Evolutionary conservation across 192 early-diverging fungal genomes (phyloP).

Genomic region (Rhizoclosmatium sp.): DNA sequence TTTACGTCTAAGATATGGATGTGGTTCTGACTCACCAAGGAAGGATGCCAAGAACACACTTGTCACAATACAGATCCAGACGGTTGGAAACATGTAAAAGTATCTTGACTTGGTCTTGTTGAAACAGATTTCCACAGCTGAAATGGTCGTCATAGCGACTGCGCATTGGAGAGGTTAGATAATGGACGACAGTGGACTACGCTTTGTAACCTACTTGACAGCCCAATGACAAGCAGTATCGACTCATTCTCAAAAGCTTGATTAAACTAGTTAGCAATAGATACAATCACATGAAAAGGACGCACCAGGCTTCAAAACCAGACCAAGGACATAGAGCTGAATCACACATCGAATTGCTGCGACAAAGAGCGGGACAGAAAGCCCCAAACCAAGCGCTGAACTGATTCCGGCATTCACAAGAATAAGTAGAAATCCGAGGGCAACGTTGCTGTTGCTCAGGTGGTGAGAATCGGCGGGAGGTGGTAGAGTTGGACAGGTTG

Average conservation of each 20-base stretch:
- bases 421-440: slow-evolving; percentile 65
- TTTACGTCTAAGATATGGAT: not conserved
- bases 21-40: slow-evolving; percentile 51
- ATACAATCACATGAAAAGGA: not conserved
- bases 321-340: slow-evolving; percentile 80
- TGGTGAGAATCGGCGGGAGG: not conserved
- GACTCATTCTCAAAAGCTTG: slow-evolving; percentile 13
- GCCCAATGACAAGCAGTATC: slow-evolving; percentile 1
- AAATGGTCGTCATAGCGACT: slow-evolving; percentile 34
- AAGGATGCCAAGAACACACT: slow-evolving; percentile 62
- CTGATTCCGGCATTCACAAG: slow-evolving; percentile 67
- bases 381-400: slow-evolving; percentile 67
- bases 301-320: slow-evolving; percentile 35
- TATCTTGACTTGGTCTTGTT: slow-evolving; percentile 75
- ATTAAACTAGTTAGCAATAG: no score
- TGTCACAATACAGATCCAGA: slow-evolving; percentile 56
- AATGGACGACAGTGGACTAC: slow-evolving; percentile 23
- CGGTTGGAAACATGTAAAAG: slow-evolving; percentile 72
- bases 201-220: not conserved
- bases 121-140: slow-evolving; percentile 51
- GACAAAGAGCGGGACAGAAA: slow-evolving; percentile 73
- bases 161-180: slow-evolving; percentile 20
- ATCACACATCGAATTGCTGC: slow-evolving; percentile 70
- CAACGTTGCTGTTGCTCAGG: slow-evolving; percentile 50
- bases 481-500: not conserved